Conservation (phyloP, 73 alveolate species). For the Paraurostyla sp. region DNA sequence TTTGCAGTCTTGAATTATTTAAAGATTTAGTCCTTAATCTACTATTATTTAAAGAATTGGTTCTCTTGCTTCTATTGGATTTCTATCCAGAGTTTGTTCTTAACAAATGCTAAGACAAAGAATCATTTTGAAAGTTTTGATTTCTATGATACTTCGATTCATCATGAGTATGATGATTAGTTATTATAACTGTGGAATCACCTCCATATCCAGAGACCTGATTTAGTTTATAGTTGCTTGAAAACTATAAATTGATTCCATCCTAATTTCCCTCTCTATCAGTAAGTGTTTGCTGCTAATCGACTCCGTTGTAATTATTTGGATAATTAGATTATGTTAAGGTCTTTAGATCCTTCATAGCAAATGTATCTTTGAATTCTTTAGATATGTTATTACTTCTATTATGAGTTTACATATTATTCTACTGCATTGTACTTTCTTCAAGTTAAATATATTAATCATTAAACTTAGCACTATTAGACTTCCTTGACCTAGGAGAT, state of each 20-base stretch:
- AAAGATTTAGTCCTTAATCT: neutral
- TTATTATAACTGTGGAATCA: slow-evolving; percentile 5
- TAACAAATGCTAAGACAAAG: neutral
- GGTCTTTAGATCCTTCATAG: neutral
- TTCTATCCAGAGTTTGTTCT: neutral
- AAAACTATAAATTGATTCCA: no score
- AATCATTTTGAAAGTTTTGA: neutral
- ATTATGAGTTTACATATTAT: neutral
- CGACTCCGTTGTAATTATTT: no score
- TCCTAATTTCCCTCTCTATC: no score
- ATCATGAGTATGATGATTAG: neutral
- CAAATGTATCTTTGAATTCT: slow-evolving; percentile 36
- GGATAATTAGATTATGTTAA: neutral
- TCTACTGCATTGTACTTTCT: neutral
- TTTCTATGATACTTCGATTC: neutral
- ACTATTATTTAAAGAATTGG: neutral
- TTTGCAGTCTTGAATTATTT: neutral
- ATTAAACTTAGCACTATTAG: slow-evolving; percentile 27
- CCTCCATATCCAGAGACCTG: slow-evolving; percentile 15
- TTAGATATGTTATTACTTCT: slow-evolving; percentile 2
- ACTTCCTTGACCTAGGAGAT: slow-evolving; percentile 10
- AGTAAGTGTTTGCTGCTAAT: no score
- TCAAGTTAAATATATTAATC: neutral
- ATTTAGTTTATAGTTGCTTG: no score
- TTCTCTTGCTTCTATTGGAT: neutral